Base-by-base conservation (phyloP, 2,329 filamentous ascomycete species). In the Xylariaceae sp. region DNA sequence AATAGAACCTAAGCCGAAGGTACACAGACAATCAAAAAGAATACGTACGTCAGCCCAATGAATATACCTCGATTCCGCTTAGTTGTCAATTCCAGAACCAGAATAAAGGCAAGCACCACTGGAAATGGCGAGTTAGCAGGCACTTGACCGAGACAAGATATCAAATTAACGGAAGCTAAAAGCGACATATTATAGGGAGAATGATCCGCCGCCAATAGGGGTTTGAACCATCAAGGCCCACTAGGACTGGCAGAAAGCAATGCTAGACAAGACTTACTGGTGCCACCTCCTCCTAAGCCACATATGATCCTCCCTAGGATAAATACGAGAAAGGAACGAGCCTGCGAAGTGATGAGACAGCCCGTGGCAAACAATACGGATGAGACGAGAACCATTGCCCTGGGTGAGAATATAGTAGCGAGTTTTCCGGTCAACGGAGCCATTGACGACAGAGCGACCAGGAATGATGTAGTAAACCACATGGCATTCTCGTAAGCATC, bases 381-480 rank as follows among this genome's bases (percentile, higher is more conserved):
- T 1, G 84, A 75, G 9, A 69, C 72, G 19, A 87, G 69, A 40
- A 89, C 73, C 55, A 86, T 83, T 17, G 69, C 56, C 18, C 83
- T 72, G 0, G 86, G 78, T 0, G 83, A 79, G 62, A 94, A 91
- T 18, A 93, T 79, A 53, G 82, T 79, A 34, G 82, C 79, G 1
- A 94, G 68, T 15, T 87, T 80, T 6, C 87, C 87, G 30, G 79
- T 74, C 2, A 94, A 63, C 1, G 88, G 87, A 0, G 83, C 78
- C 11, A 86, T 64, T 11, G 72, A 74, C 19, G 75, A 87, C 75
- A 73, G 71, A 52, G 68, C 61, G 47, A 78, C 73, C 36, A 93
- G 71, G 59, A 88, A 94, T 2, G 83, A 73, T 24, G 85, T 87
- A 7, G 85, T 89, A 59, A 93, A 89, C 87, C 87, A 94, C 62